A percentile compares a stretch with the other conserved stretches of the same genome.
phyloP scores from a whole-genome alignment of 208 protist species.

The Endotrypanum monterogeii region DNA sequence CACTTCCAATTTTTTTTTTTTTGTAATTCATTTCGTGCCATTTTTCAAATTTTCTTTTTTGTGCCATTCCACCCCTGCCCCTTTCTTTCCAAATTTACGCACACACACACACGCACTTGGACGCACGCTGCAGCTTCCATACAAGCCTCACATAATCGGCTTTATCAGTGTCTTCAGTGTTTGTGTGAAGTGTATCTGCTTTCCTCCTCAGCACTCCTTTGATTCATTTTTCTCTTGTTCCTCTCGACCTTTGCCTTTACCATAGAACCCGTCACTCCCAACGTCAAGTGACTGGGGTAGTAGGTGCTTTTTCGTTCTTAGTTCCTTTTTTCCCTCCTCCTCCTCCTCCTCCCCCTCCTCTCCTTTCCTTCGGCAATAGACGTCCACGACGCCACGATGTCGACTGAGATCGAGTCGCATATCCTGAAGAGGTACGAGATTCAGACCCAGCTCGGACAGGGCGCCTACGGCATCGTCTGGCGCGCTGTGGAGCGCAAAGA shows the following conservation, averaged over 20 bases:
- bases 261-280: too few species aligned
- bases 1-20: slow-evolving; percentile 25
- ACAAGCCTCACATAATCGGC: background rate
- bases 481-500: slow-evolving; percentile 92
- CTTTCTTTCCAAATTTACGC: background rate
- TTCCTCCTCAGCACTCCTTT: background rate
- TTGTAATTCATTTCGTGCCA: background rate
- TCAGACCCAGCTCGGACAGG: slow-evolving; percentile 94
- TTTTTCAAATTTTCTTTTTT: background rate
- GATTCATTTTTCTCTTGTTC: background rate
- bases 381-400: slow-evolving; percentile 44
- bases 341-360: background rate
- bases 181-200: background rate
- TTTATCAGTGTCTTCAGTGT: slow-evolving; percentile 1
- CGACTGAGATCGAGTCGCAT: slow-evolving; percentile 91
- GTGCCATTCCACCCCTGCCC: background rate
- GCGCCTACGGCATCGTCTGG: slow-evolving; percentile 96
- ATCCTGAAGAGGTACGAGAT: slow-evolving; percentile 95
- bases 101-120: slow-evolving; percentile 4
- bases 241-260: too few species aligned
- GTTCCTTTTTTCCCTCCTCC: too few species aligned
- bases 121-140: too few species aligned
- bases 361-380: background rate
- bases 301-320: too few species aligned
- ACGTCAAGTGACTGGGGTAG: background rate